These are phyloP conservation scores for Pseudogymnoascus sp. DNA, from an alignment of 2,329 filamentous ascomycete genomes.

Conservation along the genomic window DNA sequence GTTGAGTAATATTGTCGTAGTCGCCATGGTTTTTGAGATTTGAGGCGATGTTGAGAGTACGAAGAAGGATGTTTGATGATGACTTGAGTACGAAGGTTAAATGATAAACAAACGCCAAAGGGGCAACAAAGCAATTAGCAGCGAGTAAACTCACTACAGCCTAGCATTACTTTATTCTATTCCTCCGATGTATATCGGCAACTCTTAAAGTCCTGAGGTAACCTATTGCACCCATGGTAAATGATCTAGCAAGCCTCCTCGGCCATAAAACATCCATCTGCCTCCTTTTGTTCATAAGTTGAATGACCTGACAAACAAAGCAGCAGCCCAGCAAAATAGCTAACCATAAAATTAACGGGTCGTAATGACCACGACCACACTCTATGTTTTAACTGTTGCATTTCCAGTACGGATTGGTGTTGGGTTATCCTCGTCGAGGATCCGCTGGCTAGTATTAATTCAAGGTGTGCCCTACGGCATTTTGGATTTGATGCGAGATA, in stretches of 20 bases:
- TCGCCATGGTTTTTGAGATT: not conserved
- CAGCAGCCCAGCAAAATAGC: not conserved
- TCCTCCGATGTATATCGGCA: not conserved
- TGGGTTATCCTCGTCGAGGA: not conserved
- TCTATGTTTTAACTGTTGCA: not conserved
- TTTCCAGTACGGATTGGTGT: not conserved
- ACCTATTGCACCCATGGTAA: not conserved
- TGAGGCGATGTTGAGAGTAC: not conserved
- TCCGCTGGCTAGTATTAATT: not conserved
- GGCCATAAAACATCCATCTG: not conserved
- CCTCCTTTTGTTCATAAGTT: not conserved
- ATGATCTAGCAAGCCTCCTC: not conserved
- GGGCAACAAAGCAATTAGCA: not conserved
- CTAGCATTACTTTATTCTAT: not conserved
- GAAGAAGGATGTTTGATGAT: not conserved
- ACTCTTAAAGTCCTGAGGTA: not conserved
- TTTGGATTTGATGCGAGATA: not conserved
- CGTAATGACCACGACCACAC: not conserved
- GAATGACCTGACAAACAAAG: not conserved
- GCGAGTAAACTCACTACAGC: not conserved
- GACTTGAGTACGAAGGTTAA: not conserved
- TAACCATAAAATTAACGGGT: not conserved
- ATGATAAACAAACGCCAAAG: not conserved
- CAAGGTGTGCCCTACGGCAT: not conserved
- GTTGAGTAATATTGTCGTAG: not conserved